Conservation (phyloP, 1,139 yeast genomes). For the Protomyces pachydermus region DNA sequence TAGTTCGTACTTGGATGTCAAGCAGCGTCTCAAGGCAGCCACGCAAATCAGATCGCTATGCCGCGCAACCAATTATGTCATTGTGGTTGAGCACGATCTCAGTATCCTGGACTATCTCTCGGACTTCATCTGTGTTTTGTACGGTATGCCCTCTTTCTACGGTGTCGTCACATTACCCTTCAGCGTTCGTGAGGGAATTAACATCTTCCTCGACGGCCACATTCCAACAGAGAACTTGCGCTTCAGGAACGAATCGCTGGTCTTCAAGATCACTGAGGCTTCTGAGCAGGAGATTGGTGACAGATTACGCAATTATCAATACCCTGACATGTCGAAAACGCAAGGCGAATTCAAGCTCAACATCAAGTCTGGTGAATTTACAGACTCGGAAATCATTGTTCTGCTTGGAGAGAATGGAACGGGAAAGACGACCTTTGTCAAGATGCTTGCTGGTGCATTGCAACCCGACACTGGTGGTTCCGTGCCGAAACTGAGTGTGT, state of each 20-base stretch:
- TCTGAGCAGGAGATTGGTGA: conserved; percentile 71
- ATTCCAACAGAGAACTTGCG: conserved; percentile 95
- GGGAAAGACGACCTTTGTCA: conserved; percentile 96
- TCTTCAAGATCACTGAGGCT: conserved; percentile 91
- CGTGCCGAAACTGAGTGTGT: conserved; percentile 82
- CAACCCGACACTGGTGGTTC: conserved; percentile 74
- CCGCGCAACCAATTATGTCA: conserved; percentile 66
- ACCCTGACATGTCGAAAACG: conserved; percentile 80
- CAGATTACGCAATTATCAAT: conserved; percentile 68
- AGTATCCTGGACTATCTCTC: conserved; percentile 94
- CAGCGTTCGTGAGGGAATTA: conserved; percentile 97
- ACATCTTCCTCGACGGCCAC: conserved; percentile 95
- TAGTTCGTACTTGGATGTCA: conserved; percentile 93
- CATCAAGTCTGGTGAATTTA: conserved; percentile 81
- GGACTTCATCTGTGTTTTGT: conserved; percentile 89
- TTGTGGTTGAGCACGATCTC: conserved; percentile 97
- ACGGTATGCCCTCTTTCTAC: conserved; percentile 96
- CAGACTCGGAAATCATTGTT: conserved; percentile 92
- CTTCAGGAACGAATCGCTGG: conserved; percentile 91
- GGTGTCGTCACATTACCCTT: conserved; percentile 97
- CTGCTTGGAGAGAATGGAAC: conserved; percentile 99
- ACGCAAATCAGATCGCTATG: conserved; percentile 81
- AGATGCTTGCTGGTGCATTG: conserved; percentile 85
- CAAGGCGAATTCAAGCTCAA: conserved; percentile 89
- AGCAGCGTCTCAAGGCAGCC: conserved; percentile 97